These are phyloP conservation scores for Centella asiatica DNA, from an alignment of 129 eudicot species.

Conservation along the genomic window DNA sequence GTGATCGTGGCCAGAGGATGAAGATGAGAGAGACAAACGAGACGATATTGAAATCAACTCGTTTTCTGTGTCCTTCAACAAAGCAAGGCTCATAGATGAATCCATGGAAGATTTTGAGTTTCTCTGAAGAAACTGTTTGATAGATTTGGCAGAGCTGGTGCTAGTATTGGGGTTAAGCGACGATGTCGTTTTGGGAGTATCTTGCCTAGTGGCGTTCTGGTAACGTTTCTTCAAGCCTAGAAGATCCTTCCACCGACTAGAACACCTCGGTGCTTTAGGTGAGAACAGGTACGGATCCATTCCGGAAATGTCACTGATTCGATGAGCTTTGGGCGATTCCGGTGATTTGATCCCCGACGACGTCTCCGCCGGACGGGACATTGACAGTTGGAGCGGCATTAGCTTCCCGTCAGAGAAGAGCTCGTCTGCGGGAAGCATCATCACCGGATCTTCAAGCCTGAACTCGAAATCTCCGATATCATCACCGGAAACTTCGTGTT, in stretches of 20 bases:
- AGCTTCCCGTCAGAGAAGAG: constrained; percentile 74
- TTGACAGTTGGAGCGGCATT: constrained; percentile 43
- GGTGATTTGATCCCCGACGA: constrained; percentile 26
- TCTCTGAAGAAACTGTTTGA: constrained; percentile 48
- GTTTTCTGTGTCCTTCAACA: constrained; percentile 49
- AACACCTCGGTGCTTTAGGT: constrained; percentile 89
- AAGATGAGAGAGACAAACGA: constrained; percentile 56
- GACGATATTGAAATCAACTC: constrained; percentile 45
- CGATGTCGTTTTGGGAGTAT: constrained; percentile 27
- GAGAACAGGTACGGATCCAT: constrained; percentile 60
- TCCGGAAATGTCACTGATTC: constrained; percentile 21
- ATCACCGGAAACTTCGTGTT: constrained; percentile 16
- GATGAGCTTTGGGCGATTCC: constrained; percentile 34
- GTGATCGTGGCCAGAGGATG: constrained; percentile 64
- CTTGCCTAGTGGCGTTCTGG: constrained; percentile 33
- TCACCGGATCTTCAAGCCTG: constrained; percentile 56
- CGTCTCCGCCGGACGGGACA: constrained; percentile 24
- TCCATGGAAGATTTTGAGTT: constrained; percentile 42
- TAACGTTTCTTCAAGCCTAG: constrained; percentile 58
- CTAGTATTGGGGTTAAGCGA: constrained; percentile 1
- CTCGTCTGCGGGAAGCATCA: constrained; percentile 80
- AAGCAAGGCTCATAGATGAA: constrained; percentile 42
- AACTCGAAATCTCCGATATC: constrained; percentile 68
- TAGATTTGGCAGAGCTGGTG: constrained; percentile 27
- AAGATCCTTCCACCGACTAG: constrained; percentile 82